A percentile compares a stretch with the other conserved stretches of the same genome.
Conservation (phyloP, 768 basidiomycete genomes). For the Phaeotremella skinneri region DNA sequence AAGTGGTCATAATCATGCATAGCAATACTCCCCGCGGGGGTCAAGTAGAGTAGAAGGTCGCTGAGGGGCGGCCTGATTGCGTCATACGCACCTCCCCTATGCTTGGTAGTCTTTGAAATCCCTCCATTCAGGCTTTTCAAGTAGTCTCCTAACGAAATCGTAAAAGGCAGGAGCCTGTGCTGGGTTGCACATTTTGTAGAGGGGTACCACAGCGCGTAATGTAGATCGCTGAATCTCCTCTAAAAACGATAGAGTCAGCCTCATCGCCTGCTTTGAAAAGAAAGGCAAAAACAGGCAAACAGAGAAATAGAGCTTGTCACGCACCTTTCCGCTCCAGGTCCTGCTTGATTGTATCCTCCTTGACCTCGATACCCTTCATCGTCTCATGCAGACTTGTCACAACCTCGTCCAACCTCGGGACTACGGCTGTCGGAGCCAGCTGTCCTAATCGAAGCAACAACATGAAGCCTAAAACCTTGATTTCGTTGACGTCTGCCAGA, state of each 20-base stretch:
- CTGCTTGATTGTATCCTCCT: conserved; percentile 88
- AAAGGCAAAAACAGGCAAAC: not conserved
- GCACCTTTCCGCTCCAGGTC: conserved; percentile 75
- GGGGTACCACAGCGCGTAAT: conserved; percentile 77
- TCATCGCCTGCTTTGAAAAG: conserved; percentile 1
- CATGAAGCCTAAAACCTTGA: conserved; percentile 95
- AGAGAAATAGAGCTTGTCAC: not conserved
- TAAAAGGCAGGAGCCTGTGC: conserved; percentile 73
- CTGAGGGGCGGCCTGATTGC: too few relatives aligned
- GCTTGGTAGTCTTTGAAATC: conserved; percentile 41
- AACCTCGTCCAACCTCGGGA: conserved; percentile 48
- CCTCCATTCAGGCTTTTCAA: conserved; percentile 40
- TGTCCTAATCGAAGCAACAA: conserved; percentile 87
- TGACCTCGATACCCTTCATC: conserved; percentile 76
- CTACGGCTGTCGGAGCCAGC: conserved; percentile 75
- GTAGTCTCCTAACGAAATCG: conserved; percentile 63
- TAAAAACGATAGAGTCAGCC: conserved; percentile 60
- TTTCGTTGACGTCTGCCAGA: conserved; percentile 87
- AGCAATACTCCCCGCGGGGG: too few relatives aligned
- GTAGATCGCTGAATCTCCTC: conserved; percentile 90
- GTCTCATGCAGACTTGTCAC: conserved; percentile 79
- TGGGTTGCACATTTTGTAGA: conserved; percentile 69
- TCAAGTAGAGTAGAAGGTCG: too few relatives aligned
- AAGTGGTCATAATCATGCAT: too few relatives aligned
- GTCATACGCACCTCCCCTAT: too few relatives aligned